Evolutionary conservation across 1,284 basidiomycete species (phyloP).

Genomic region (Apiotrichum porosum): DNA sequence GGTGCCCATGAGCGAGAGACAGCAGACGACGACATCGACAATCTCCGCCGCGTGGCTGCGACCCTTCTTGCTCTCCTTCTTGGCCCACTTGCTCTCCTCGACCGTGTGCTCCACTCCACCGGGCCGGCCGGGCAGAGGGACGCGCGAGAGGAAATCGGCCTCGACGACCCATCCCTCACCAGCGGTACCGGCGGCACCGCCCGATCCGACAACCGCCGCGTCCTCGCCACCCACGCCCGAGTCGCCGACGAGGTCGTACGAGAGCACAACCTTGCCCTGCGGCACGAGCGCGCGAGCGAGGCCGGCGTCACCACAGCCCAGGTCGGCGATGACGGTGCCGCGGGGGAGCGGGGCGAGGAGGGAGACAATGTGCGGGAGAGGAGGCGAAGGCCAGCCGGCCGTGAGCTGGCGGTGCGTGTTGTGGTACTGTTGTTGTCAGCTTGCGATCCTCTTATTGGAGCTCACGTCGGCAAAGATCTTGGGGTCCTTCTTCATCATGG

Average conservation of each 20-base stretch:
- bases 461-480: conserved; percentile 69
- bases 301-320: conserved; percentile 92
- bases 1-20: conserved; percentile 91
- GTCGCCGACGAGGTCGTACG: conserved; percentile 75
- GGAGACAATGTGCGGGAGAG: conserved; percentile 70
- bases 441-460: not conserved
- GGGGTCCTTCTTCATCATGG: conserved; percentile 76
- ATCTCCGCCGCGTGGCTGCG: conserved; percentile 50
- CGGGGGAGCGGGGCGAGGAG: conserved; percentile 57
- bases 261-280: conserved; percentile 65
- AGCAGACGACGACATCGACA: conserved; percentile 88
- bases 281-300: conserved; percentile 70
- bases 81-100: conserved; percentile 51
- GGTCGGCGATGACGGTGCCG: conserved; percentile 76
- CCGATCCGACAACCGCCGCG: conserved; percentile 50
- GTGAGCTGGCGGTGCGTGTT: conserved; percentile 83
- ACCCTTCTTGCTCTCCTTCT: conserved; percentile 16
- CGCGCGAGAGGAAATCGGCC: conserved; percentile 67
- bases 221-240: conserved; percentile 38
- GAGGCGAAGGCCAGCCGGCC: conserved; percentile 83
- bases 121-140: conserved; percentile 78
- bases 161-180: conserved; percentile 61
- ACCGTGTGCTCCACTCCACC: conserved; percentile 24
- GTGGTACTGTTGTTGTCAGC: conserved; percentile 68
- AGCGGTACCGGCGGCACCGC: not conserved